A percentile compares a stretch with the other conserved stretches of the same genome.
Conservation (phyloP, 805 yeast genomes). For the Saccharomycopsis fermentans region DNA sequence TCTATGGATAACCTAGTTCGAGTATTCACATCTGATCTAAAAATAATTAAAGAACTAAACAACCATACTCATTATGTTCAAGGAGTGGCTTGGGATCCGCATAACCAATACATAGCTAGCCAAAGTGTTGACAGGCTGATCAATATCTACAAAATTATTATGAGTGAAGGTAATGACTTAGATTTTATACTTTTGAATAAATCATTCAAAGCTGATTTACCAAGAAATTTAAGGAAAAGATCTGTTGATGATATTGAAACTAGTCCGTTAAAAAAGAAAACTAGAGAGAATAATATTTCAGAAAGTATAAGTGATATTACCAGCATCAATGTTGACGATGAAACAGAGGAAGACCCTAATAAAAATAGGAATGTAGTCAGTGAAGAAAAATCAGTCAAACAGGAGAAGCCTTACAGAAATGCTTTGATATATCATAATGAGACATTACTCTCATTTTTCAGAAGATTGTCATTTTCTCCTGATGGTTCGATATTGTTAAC, state of each 20-base stretch:
- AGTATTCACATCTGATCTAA: slow-evolving; percentile 52
- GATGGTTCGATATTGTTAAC: slow-evolving; percentile 77
- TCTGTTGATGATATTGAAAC: background rate
- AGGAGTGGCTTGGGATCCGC: slow-evolving; percentile 95
- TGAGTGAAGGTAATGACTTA: slow-evolving; percentile 21
- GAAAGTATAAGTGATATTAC: no score
- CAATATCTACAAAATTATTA: slow-evolving; percentile 46
- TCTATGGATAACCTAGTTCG: slow-evolving; percentile 83
- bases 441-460: slow-evolving; percentile 79
- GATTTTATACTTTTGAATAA: slow-evolving; percentile 23
- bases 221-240: slow-evolving; percentile 24
- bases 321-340: background rate
- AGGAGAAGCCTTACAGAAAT: background rate
- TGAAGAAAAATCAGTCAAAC: slow-evolving; percentile 16
- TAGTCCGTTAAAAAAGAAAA: background rate
- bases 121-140: slow-evolving; percentile 86
- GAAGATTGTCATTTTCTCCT: slow-evolving; percentile 79
- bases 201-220: slow-evolving; percentile 48
- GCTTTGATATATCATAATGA: slow-evolving; percentile 68
- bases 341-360: background rate
- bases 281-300: background rate
- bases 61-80: slow-evolving; percentile 88
- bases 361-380: slow-evolving; percentile 17
- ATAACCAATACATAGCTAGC: slow-evolving; percentile 63
- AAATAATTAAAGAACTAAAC: slow-evolving; percentile 45